Evolutionary conservation across 805 yeast genomes (phyloP).

Genomic region (Candida loeiensis): DNA sequence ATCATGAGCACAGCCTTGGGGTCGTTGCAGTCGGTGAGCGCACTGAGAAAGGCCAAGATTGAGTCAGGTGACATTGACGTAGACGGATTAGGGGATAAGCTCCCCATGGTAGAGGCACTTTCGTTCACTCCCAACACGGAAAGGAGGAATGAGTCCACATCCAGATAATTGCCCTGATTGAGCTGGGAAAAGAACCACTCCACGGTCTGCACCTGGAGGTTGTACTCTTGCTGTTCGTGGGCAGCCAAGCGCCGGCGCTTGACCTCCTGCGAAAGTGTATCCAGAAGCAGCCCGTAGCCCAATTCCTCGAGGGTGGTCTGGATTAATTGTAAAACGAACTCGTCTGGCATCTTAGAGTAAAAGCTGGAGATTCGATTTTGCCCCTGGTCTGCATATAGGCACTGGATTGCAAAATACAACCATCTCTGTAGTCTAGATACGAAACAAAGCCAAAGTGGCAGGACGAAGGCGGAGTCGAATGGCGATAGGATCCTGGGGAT

Average conservation of each 20-base stretch:
- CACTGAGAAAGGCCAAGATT: conserved; percentile 3
- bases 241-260: conserved; percentile 6
- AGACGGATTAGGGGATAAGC: not conserved
- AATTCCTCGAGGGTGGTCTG: conserved; percentile 28
- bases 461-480: no score
- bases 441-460: no score
- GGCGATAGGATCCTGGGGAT: no score
- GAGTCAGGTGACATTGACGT: not conserved
- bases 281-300: conserved; percentile 27
- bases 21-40: conserved; percentile 4
- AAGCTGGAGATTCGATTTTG: not conserved
- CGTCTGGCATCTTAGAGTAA: conserved; percentile 9
- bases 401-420: not conserved
- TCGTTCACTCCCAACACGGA: conserved; percentile 3
- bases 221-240: conserved; percentile 7
- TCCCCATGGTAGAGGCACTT: not conserved
- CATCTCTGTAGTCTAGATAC: not conserved
- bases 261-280: conserved; percentile 15
- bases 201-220: conserved; percentile 6
- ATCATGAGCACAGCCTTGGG: conserved; percentile 12
- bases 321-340: conserved; percentile 29
- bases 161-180: conserved; percentile 14
- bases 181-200: conserved; percentile 19
- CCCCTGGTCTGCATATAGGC: conserved; percentile 3
- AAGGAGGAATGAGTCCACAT: conserved; percentile 15